A percentile compares a stretch with the other conserved stretches of the same genome.
phyloP scores from a whole-genome alignment of 202 grass and related monocot species.

The Panicum hallii region DNA sequence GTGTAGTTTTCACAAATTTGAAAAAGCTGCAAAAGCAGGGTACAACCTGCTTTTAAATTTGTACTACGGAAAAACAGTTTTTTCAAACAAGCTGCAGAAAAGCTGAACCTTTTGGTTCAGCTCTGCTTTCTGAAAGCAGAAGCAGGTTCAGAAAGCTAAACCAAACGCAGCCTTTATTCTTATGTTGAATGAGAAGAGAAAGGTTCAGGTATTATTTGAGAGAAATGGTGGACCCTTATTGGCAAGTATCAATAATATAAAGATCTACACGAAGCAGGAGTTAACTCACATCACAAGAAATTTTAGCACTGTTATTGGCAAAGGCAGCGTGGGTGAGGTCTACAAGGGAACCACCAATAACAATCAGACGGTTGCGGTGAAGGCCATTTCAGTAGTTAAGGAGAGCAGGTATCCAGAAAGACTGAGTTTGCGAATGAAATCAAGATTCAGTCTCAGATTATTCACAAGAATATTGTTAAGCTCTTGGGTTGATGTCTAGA shows the following conservation, averaged over 20 bases:
- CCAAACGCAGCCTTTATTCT: no score
- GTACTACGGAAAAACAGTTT: no score
- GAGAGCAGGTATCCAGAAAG: not conserved
- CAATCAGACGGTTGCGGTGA: not conserved
- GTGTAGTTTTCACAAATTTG: no score
- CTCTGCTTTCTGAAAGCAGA: no score
- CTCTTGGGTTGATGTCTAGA: conserved; percentile 34
- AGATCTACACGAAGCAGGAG: conserved; percentile 14
- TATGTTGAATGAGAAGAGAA: conserved; percentile 4
- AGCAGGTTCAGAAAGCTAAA: no score
- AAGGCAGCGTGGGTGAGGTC: not conserved
- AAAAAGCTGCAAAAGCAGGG: no score
- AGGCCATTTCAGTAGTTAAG: not conserved
- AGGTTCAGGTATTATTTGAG: not conserved
- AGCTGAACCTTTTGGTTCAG: no score
- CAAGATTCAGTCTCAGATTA: conserved; percentile 30
- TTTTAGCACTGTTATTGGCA: conserved; percentile 16
- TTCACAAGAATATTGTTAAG: conserved; percentile 36
- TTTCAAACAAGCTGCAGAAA: no score
- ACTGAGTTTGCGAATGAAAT: conserved; percentile 27
- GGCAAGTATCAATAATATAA: not conserved
- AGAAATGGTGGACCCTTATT: not conserved
- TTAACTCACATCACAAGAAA: not conserved
- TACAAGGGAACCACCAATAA: not conserved
- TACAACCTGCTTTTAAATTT: no score